Percentiles rank a stretch among this genome's conserved stretches.
phyloP scores from a whole-genome alignment of 257 asterid species.

The Marsdenia floribunda region DNA sequence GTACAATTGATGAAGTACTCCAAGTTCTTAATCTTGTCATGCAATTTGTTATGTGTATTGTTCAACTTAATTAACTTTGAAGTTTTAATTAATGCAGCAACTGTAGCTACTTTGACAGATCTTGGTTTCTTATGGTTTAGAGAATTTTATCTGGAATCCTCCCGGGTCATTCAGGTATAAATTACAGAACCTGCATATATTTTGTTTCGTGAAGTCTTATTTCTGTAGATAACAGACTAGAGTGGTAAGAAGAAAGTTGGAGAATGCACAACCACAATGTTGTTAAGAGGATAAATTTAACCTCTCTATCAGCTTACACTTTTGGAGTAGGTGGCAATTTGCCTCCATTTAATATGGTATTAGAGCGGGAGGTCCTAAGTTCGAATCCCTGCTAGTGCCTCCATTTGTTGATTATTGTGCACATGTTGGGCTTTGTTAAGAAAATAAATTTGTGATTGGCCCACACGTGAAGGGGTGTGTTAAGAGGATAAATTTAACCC shows the following conservation, averaged over 20 bases:
- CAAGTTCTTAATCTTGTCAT: no score
- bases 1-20: not conserved
- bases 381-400: no score
- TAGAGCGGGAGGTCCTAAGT: no score
- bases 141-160: conserved; percentile 97
- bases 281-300: no score
- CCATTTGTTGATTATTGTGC: no score
- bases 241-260: not conserved
- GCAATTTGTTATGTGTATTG: conserved; percentile 12
- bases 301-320: no score
- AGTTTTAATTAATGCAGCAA: conserved; percentile 58
- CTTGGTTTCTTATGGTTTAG: conserved; percentile 98
- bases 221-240: not conserved
- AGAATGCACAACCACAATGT: not conserved
- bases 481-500: no score
- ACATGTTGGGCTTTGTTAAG: no score
- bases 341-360: no score
- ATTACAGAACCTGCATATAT: not conserved
- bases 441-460: no score
- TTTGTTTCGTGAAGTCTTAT: not conserved
- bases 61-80: conserved; percentile 24
- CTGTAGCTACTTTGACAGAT: conserved; percentile 78
- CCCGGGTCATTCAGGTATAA: conserved; percentile 96
- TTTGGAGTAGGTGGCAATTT: no score
- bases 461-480: no score